These are phyloP conservation scores for Neonothopanus nambi DNA, from an alignment of 1,284 basidiomycete species.

Conservation along the genomic window DNA sequence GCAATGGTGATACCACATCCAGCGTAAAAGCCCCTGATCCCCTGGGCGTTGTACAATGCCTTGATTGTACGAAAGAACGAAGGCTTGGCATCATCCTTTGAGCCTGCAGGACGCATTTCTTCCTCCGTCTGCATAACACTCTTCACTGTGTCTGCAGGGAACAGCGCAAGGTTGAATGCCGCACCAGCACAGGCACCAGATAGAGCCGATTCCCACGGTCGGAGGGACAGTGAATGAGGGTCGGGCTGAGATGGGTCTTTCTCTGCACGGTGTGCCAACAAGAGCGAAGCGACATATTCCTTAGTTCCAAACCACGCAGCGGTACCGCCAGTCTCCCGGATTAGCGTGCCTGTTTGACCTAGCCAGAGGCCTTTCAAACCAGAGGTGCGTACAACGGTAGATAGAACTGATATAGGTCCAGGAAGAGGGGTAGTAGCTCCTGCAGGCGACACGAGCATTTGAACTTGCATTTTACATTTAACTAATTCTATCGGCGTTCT, in stretches of 20 bases:
- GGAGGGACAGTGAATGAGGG: conserved; percentile 37
- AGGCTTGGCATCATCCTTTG: conserved; percentile 23
- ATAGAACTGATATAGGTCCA: conserved; percentile 74
- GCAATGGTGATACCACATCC: conserved; percentile 95
- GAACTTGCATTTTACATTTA: conserved; percentile 84
- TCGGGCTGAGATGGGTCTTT: conserved; percentile 5
- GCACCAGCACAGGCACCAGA: conserved; percentile 73
- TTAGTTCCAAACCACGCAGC: conserved; percentile 90
- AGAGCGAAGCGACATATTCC: conserved; percentile 65
- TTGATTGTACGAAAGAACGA: conserved; percentile 74
- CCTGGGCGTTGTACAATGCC: conserved; percentile 78
- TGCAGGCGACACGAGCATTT: conserved; percentile 17
- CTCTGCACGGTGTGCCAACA: conserved; percentile 44
- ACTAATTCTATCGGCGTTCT: conserved; percentile 95
- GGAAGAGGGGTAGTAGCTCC: conserved; percentile 35
- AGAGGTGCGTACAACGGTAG: conserved; percentile 60
- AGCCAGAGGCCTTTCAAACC: conserved; percentile 84
- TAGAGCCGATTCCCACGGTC: conserved; percentile 74
- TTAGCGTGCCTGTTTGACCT: conserved; percentile 83
- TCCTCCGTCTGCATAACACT: conserved; percentile 87
- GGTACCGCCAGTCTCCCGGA: conserved; percentile 86
- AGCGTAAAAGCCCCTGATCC: conserved; percentile 87
- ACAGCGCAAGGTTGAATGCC: conserved; percentile 62
- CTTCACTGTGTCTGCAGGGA: conserved; percentile 90
- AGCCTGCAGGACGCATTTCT: conserved; percentile 53